Evolutionary conservation across 768 basidiomycete genomes (phyloP), one percentile per base, ranked within the genome.

Genomic region (Neoboletus subvelutipes): DNA sequence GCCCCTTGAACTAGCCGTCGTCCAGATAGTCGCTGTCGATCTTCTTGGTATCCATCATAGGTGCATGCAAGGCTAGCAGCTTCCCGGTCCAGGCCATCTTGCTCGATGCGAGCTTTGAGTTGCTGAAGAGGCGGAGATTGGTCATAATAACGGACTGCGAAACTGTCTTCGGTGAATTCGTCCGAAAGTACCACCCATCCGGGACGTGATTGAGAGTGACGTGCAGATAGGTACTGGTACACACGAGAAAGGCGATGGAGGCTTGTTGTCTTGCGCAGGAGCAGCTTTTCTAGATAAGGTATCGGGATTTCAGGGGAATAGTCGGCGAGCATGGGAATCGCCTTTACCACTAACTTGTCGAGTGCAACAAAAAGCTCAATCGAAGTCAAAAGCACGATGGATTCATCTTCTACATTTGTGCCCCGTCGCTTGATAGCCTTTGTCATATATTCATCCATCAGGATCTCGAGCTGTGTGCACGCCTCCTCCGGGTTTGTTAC

Each of bases 311-410:
- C 73, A 1, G 73, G 75, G 2, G 67, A 66, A 37, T 71, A 75
- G 12, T 73, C 59, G 11, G 37, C 54, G 4, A 77, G 45, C 10
- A 75, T 52, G 26, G 74, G 66, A n/a, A 65, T 13, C 40, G 10
- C 40, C 10, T 43, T 50, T 20, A 67, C 40, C 1, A 55, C 62
- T 4, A 70, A 33, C 37, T 57, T 66, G 52, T 76, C 76, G 2
- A 76, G 54, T 0, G 63, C 74, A 1, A 72, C 53, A 69, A 67
- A 76, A 9, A 75, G 68, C 31, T 79, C 76, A 0, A 68, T 31
- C 7, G 37, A n/a, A 0, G 67, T 68, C 45, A 83, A 62, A 26
- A 81, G 52, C 70, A 79, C 75, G 5, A 75, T 55, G 0, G 79
- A 79, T 2, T 59, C 33, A 37, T 69, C 57, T 53, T 80, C 77